phyloP scores from a whole-genome alignment of 805 yeast genomes.

The Wickerhamomyces queroliae region DNA sequence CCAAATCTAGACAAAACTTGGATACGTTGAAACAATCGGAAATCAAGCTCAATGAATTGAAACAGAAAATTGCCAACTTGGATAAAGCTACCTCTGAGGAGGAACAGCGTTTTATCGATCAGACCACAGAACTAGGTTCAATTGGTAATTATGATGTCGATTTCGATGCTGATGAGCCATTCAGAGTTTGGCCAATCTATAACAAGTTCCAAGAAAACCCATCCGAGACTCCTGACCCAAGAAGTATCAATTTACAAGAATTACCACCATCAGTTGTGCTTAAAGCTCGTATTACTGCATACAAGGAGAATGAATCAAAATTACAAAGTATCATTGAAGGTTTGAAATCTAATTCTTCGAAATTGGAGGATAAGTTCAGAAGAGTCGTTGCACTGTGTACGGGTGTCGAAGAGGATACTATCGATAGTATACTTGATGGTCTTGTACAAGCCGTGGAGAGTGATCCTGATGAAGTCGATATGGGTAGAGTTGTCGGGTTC shows the following conservation, averaged over 20 bases:
- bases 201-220: conserved; percentile 42
- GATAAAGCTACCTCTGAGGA: conserved; percentile 62
- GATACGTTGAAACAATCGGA: conserved; percentile 47
- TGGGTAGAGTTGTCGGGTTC: conserved; percentile 50
- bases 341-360: conserved; percentile 48
- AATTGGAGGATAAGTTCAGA: conserved; percentile 72
- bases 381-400: conserved; percentile 87
- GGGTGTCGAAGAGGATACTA: conserved; percentile 75
- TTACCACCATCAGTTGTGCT: conserved; percentile 39
- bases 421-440: conserved; percentile 78
- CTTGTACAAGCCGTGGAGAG: conserved; percentile 88
- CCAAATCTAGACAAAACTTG: conserved; percentile 39
- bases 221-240: conserved; percentile 22
- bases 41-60: conserved; percentile 39
- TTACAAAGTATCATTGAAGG: conserved; percentile 47
- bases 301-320: conserved; percentile 58
- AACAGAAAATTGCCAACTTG: conserved; percentile 51
- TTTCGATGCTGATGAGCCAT: conserved; percentile 91
- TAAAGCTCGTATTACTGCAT: conserved; percentile 77
- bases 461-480: conserved; percentile 64
- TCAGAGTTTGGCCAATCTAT: conserved; percentile 57
- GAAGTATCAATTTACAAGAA: conserved; percentile 17
- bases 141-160: conserved; percentile 43
- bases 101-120: conserved; percentile 45
- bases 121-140: conserved; percentile 31